Percentiles rank a stretch among this genome's conserved stretches.
Evolutionary conservation across 108 stramenopile species (phyloP).

Genomic region (Hondaea fermentalgiana): DNA sequence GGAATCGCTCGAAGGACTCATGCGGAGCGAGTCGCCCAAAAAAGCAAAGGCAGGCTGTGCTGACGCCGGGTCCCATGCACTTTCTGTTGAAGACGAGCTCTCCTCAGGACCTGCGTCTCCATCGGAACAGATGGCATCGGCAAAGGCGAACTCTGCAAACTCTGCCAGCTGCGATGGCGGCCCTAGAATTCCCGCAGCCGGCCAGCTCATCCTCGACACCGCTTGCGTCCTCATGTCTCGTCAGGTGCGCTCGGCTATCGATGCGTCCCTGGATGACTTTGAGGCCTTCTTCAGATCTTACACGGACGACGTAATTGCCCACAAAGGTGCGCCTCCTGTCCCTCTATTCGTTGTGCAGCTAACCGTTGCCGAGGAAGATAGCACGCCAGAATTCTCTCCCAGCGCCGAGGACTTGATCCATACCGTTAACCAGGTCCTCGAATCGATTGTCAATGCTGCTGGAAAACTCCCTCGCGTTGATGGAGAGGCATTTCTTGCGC

Average conservation of each 20-base stretch:
- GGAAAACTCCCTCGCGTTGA: not conserved
- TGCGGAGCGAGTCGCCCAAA: not conserved
- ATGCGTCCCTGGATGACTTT: slow-evolving; percentile 19
- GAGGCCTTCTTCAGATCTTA: slow-evolving; percentile 25
- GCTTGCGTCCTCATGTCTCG: slow-evolving; percentile 47
- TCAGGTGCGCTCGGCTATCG: slow-evolving; percentile 26
- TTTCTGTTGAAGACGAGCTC: too few relatives aligned
- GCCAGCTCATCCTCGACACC: slow-evolving; percentile 28
- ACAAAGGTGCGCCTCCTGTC: not conserved
- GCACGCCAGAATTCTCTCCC: not conserved
- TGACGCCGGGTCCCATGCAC: too few relatives aligned
- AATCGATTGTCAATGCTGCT: not conserved
- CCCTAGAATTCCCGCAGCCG: not conserved
- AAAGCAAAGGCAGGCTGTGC: not conserved
- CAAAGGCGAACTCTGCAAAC: not conserved
- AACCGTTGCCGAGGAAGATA: not conserved
- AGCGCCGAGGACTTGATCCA: not conserved
- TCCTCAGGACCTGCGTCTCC: too few relatives aligned
- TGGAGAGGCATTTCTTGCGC: not conserved
- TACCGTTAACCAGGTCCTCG: not conserved
- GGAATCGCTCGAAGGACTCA: not conserved
- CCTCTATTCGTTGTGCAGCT: not conserved
- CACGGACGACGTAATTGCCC: not conserved
- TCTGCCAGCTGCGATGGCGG: not conserved
- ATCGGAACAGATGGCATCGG: not conserved